Base-by-base conservation (phyloP, 169 alveolate species). In the Plasmodium vinckei region DNA sequence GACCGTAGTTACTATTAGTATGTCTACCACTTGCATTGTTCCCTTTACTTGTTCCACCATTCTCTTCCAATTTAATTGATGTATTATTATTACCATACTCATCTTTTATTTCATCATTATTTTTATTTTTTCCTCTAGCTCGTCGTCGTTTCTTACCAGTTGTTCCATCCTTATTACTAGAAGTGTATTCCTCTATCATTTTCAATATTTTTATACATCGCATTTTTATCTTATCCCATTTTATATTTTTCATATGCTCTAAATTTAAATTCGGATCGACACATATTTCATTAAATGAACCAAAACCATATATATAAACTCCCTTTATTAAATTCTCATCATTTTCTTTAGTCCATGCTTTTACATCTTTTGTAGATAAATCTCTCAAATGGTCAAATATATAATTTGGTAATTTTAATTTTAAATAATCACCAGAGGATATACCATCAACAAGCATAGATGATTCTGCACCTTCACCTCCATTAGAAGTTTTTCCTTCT, bases 281-380 rank as follows among this genome's bases (percentile, higher is more conserved):
- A 63, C 96, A 93, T 92, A 92, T 94, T 69, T 93, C 94, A 72
- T 97, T 94, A 96, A 97, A 95, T 61, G 96, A 89, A 13, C 97
- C 96, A 72, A 93, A 96, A 9, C 98, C 98, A 64, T 96, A 95
- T 25, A 94, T 94, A 90, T 96, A 95, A 17, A 96, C 90, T 33
- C 97, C 94, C 67, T 92, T 94, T 21, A 96, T 94, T 64, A 96
- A 92, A 72, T 95, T 93, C 12, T 92, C 92, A 57, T 95, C 96
- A 64, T 94, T 96, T 47, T 54, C 94, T 71, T 59, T 67, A 1
- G 95, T 63, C 97, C 97, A 94, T 46, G 89, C 87, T 49, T 94
- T 95, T 73, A 94, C 94, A 39, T 86, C 97, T 17, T 94, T 94
- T 54, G 94, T 87, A 2, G 90, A 61, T 64, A 92, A 87, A 67